These are phyloP conservation scores for Neurospora tetrasperma DNA, from an alignment of 495 filamentous ascomycete genomes.

Conservation along the genomic window DNA sequence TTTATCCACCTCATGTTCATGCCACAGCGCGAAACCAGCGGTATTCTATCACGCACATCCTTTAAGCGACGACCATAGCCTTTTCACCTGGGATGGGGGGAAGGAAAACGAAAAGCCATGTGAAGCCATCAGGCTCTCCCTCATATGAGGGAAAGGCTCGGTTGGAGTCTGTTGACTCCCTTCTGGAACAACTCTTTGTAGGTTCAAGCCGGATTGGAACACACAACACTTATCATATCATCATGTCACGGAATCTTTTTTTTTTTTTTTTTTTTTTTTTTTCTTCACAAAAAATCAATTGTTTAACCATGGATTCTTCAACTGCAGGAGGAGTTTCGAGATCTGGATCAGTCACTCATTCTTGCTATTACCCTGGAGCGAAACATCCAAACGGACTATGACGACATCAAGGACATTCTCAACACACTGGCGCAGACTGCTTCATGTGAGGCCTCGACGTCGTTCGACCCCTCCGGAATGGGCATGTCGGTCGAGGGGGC, in stretches of 20 bases:
- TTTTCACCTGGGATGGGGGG: neutral
- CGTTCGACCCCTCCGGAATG: conserved; percentile 71
- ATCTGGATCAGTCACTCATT: conserved; percentile 24
- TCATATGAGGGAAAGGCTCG: neutral
- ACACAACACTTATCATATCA: neutral
- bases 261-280: too few species aligned
- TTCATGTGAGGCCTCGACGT: conserved; percentile 45
- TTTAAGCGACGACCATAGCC: neutral
- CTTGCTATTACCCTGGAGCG: conserved; percentile 24
- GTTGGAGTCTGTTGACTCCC: neutral
- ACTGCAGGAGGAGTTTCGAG: conserved; percentile 20
- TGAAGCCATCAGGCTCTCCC: neutral
- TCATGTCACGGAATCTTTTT: neutral
- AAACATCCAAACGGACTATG: conserved; percentile 58
- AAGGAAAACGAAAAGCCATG: neutral
- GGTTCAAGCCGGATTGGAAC: neutral
- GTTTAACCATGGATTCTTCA: neutral
- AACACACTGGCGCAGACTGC: conserved; percentile 50
- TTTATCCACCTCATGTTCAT: neutral
- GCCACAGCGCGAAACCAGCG: neutral
- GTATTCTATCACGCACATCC: neutral
- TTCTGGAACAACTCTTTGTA: neutral
- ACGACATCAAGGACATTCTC: conserved; percentile 49
- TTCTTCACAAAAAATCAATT: too few species aligned
- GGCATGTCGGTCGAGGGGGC: conserved; percentile 19